phyloP scores from a whole-genome alignment of 371 early-diverging fungal genomes.

The Paramicrosporidium saccamoebae region DNA sequence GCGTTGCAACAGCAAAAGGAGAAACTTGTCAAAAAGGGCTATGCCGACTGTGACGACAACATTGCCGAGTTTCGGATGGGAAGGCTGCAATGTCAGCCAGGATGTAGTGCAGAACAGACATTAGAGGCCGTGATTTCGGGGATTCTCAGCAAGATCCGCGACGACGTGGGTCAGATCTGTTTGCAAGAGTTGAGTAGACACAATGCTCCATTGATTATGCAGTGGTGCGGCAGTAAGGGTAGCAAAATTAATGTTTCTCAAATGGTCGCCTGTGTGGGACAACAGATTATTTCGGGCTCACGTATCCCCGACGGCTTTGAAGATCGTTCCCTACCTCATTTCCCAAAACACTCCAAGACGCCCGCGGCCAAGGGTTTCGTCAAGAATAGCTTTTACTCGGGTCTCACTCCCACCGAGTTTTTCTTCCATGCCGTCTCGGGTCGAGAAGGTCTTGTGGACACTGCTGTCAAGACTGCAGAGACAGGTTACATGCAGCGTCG shows the following conservation, averaged over 20 bases:
- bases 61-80: conserved; percentile 36
- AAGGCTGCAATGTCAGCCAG: conserved; percentile 42
- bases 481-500: conserved; percentile 98
- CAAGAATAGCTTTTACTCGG: conserved; percentile 79
- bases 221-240: conserved; percentile 87
- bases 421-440: conserved; percentile 98
- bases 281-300: conserved; percentile 88
- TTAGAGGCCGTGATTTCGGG: conserved; percentile 67
- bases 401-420: conserved; percentile 84
- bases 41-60: conserved; percentile 42
- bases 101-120: conserved; percentile 57
- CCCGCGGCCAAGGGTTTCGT: conserved; percentile 96
- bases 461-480: conserved; percentile 97
- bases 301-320: conserved; percentile 93
- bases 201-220: conserved; percentile 96
- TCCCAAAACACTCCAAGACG: conserved; percentile 49
- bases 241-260: conserved; percentile 95
- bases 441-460: conserved; percentile 98
- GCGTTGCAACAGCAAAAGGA: conserved; percentile 39
- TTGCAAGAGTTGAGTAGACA: conserved; percentile 62
- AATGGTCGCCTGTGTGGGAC: conserved; percentile 99
- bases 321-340: conserved; percentile 88
- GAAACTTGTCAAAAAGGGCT: conserved; percentile 33
- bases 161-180: conserved; percentile 80
- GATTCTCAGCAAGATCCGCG: conserved; percentile 68